Evolutionary conservation across 768 basidiomycete genomes (phyloP).

Genomic region (Pulveroboletus sp.): DNA sequence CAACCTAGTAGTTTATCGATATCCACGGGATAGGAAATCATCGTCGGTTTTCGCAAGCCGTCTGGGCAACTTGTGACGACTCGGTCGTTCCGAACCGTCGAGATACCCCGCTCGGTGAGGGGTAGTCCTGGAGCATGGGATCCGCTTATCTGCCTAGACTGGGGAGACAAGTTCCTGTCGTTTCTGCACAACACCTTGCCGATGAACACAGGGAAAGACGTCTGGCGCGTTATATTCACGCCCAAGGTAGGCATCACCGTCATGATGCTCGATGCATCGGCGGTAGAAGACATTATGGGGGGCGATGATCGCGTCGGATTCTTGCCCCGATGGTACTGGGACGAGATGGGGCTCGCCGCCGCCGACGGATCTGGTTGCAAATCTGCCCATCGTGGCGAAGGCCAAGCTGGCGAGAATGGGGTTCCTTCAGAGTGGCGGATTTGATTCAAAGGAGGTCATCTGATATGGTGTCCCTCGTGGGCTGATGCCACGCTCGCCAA

Average conservation of each 20-base stretch:
- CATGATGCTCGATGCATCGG: slow-evolving; percentile 41
- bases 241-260: slow-evolving; percentile 58
- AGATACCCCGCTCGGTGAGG: slow-evolving; percentile 73
- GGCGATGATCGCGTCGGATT: slow-evolving; percentile 79
- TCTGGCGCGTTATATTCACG: slow-evolving; percentile 69
- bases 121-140: slow-evolving; percentile 77
- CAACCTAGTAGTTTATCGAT: neutral
- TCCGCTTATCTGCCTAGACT: slow-evolving; percentile 65
- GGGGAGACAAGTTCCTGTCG: slow-evolving; percentile 60
- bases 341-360: slow-evolving; percentile 17
- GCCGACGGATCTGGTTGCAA: slow-evolving; percentile 2
- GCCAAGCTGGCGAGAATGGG: neutral
- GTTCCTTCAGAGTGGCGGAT: slow-evolving; percentile 20
- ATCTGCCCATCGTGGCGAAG: slow-evolving; percentile 7
- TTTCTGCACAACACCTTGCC: slow-evolving; percentile 43
- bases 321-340: slow-evolving; percentile 67
- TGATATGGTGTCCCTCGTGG: slow-evolving; percentile 15
- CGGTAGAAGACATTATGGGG: slow-evolving; percentile 52
- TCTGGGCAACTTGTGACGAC: slow-evolving; percentile 61
- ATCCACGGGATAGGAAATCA: slow-evolving; percentile 53
- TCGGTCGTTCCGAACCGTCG: slow-evolving; percentile 72
- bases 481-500: slow-evolving; percentile 8
- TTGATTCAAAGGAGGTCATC: slow-evolving; percentile 19
- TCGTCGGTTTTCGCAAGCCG: slow-evolving; percentile 84
- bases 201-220: slow-evolving; percentile 28